Conservation (phyloP, 2,329 filamentous ascomycete species). For the Blastomyces parvus region DNA sequence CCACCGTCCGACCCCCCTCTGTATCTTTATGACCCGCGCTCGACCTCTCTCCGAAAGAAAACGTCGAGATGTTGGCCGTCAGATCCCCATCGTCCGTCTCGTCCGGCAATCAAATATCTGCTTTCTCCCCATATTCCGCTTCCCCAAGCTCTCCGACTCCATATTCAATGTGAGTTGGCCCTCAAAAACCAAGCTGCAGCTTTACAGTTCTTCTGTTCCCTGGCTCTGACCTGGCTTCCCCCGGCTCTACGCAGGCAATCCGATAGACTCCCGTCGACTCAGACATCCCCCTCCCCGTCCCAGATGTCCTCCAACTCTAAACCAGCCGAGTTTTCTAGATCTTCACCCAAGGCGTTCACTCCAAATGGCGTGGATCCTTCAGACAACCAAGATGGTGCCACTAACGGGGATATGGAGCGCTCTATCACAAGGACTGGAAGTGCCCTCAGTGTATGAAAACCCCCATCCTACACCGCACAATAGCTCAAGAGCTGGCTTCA, state of each 20-base stretch:
- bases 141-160: constrained; percentile 12
- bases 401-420: constrained; percentile 1
- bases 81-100: constrained; percentile 23
- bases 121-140: constrained; percentile 11
- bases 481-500: constrained; percentile 6
- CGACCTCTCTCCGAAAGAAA: not conserved
- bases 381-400: not conserved
- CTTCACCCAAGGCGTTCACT: not conserved
- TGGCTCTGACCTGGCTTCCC: not conserved
- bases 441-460: constrained; percentile 7
- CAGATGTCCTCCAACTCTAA: constrained; percentile 3
- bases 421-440: constrained; percentile 4
- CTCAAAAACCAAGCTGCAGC: not conserved
- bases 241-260: not conserved
- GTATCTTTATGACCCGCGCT: not conserved
- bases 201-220: not conserved
- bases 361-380: not conserved
- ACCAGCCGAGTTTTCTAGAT: not conserved
- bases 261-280: not conserved
- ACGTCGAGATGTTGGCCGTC: constrained; percentile 23
- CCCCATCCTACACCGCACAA: not conserved
- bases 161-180: constrained; percentile 18
- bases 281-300: not conserved
- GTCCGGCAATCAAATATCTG: constrained; percentile 10
- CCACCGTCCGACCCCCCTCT: too few species aligned